Percentiles rank a stretch among this genome's conserved stretches.
Conservation (phyloP, 306 rosid genomes). For the Luffa acutangula region DNA sequence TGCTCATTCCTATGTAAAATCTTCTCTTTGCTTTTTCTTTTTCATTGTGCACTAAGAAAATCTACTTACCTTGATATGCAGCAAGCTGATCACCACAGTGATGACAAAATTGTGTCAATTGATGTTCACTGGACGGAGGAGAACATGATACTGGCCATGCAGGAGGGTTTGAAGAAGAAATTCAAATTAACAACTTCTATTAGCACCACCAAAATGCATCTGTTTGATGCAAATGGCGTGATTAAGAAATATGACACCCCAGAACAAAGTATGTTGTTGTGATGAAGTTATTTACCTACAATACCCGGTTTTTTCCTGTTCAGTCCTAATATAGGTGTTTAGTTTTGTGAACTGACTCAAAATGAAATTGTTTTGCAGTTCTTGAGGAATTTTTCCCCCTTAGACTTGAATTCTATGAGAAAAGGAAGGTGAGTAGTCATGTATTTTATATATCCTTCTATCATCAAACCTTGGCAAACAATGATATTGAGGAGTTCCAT, state of each 20-base stretch:
- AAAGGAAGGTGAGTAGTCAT: slow-evolving; percentile 50
- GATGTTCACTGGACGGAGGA: too few relatives aligned
- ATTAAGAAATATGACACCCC: slow-evolving; percentile 74
- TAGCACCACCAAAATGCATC: slow-evolving; percentile 79
- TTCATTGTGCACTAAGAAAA: too few relatives aligned
- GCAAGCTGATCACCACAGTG: too few relatives aligned
- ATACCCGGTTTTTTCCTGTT: not conserved
- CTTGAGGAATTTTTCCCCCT: slow-evolving; percentile 70
- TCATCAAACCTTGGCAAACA: not conserved
- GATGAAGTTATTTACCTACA: not conserved
- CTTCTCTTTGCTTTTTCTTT: too few relatives aligned
- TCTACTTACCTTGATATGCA: too few relatives aligned
- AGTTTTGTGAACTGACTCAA: not conserved
- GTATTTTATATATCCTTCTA: not conserved
- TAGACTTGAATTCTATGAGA: slow-evolving; percentile 59
- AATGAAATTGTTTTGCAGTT: slow-evolving; percentile 34
- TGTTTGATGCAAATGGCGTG: slow-evolving; percentile 65
- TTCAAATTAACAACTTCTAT: slow-evolving; percentile 48
- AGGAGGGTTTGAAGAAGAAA: slow-evolving; percentile 74
- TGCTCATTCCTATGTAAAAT: too few relatives aligned
- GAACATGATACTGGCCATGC: slow-evolving; percentile 35
- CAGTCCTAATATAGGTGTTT: not conserved
- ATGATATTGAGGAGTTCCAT: not conserved
- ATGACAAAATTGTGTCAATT: too few relatives aligned
- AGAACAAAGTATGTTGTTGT: slow-evolving; percentile 53